phyloP scores from a whole-genome alignment of 1,139 yeast species.

The Geotrichum bryndzae region DNA sequence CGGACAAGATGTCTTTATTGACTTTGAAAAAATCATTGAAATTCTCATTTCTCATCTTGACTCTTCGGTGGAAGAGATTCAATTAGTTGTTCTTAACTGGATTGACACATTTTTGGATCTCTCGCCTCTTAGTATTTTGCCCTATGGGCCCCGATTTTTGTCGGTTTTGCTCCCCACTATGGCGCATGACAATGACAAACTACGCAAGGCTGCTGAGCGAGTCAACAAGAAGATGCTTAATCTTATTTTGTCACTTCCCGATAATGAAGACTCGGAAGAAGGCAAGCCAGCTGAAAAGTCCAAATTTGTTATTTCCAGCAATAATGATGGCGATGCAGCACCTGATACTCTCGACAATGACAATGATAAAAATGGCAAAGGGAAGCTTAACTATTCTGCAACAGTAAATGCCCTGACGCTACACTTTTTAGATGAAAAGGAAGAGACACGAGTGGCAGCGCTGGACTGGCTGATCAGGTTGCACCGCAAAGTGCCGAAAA shows the following conservation, averaged over 20 bases:
- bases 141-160: slow-evolving; percentile 54
- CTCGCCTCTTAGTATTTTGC: slow-evolving; percentile 69
- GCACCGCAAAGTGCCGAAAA: slow-evolving; percentile 63
- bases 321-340: slow-evolving; percentile 28
- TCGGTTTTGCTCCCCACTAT: slow-evolving; percentile 52
- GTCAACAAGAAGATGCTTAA: slow-evolving; percentile 49
- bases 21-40: slow-evolving; percentile 73
- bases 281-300: neutral
- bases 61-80: slow-evolving; percentile 69
- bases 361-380: slow-evolving; percentile 10
- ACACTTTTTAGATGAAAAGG: slow-evolving; percentile 64
- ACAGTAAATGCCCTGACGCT: slow-evolving; percentile 55
- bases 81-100: slow-evolving; percentile 79
- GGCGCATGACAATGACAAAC: slow-evolving; percentile 48
- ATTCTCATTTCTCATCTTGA: slow-evolving; percentile 75
- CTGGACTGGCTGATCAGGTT: slow-evolving; percentile 87
- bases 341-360: slow-evolving; percentile 4
- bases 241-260: slow-evolving; percentile 39
- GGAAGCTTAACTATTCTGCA: slow-evolving; percentile 47
- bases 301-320: slow-evolving; percentile 18
- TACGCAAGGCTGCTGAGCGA: slow-evolving; percentile 49
- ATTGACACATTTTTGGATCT: slow-evolving; percentile 65
- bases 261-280: slow-evolving; percentile 17
- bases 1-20: slow-evolving; percentile 82
- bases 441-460: slow-evolving; percentile 75